A percentile compares a stretch with the other conserved stretches of the same genome.
Conservation (phyloP, 495 filamentous ascomycete species). For the Oidiodendron maius region DNA sequence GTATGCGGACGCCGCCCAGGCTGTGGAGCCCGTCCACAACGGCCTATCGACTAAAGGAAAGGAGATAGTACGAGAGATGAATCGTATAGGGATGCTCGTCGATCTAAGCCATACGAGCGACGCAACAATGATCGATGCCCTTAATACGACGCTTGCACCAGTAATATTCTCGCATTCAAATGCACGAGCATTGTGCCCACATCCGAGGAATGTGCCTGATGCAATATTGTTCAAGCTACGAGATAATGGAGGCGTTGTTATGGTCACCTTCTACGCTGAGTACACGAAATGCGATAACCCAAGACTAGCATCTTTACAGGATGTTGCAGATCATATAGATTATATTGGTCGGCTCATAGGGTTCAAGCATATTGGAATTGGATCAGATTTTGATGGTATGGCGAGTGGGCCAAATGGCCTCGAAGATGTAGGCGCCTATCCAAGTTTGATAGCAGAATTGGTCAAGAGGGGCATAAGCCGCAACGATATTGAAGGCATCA, state of each 20-base stretch:
- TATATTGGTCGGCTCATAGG: conserved; percentile 12
- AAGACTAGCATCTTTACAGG: background rate
- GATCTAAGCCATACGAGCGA: conserved; percentile 5
- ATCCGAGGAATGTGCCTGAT: conserved; percentile 10
- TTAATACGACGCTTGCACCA: background rate
- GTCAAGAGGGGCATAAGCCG: no score
- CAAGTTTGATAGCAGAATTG: conserved; percentile 10
- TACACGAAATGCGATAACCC: background rate
- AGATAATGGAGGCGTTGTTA: no score
- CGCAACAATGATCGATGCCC: background rate
- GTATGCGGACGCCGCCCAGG: background rate
- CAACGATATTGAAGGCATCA: no score
- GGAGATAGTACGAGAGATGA: conserved; percentile 7
- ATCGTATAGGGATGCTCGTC: conserved; percentile 4
- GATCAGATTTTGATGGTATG: conserved; percentile 20
- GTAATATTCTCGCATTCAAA: conserved; percentile 3
- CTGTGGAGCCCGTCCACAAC: background rate
- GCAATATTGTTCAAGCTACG: background rate
- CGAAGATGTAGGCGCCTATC: conserved; percentile 17
- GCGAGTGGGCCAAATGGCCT: conserved; percentile 5
- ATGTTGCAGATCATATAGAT: conserved; percentile 16
- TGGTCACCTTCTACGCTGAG: no score
- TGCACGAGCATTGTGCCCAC: background rate
- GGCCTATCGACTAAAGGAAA: conserved; percentile 5
- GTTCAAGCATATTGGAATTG: conserved; percentile 14